Conservation (phyloP, 345 rosid species). For the Salix dunnii region DNA sequence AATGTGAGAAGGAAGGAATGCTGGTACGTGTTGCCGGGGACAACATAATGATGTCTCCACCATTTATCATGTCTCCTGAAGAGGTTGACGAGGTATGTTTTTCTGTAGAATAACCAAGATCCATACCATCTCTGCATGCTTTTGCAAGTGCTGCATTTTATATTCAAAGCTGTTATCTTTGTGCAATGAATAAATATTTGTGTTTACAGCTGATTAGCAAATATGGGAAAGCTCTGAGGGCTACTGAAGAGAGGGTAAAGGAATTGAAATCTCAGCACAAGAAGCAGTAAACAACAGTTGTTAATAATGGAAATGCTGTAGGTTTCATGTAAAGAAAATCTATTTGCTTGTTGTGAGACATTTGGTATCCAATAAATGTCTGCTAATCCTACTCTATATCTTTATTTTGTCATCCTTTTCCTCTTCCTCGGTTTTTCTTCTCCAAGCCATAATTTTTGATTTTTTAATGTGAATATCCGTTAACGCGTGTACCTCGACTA, state of each 20-base stretch:
- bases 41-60: conserved; percentile 90
- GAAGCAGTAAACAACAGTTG: conserved; percentile 18
- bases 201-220: conserved; percentile 55
- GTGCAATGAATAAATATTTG: background rate
- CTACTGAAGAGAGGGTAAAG: conserved; percentile 74
- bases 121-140: background rate
- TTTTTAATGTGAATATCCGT: too few relatives aligned
- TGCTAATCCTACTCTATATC: background rate
- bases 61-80: conserved; percentile 57
- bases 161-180: background rate
- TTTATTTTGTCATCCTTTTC: background rate
- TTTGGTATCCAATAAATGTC: background rate
- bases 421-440: background rate
- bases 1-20: conserved; percentile 77
- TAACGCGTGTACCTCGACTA: too few relatives aligned
- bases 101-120: background rate
- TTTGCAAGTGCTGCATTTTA: background rate
- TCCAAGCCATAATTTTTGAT: too few relatives aligned
- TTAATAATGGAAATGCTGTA: conserved; percentile 33
- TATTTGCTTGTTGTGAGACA: background rate
- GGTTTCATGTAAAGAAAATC: conserved; percentile 7
- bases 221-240: conserved; percentile 72
- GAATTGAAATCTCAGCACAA: conserved; percentile 71
- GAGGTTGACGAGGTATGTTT: conserved; percentile 70
- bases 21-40: conserved; percentile 88